phyloP scores from a whole-genome alignment of 129 eudicot species.

The Ambrosia trifida region DNA sequence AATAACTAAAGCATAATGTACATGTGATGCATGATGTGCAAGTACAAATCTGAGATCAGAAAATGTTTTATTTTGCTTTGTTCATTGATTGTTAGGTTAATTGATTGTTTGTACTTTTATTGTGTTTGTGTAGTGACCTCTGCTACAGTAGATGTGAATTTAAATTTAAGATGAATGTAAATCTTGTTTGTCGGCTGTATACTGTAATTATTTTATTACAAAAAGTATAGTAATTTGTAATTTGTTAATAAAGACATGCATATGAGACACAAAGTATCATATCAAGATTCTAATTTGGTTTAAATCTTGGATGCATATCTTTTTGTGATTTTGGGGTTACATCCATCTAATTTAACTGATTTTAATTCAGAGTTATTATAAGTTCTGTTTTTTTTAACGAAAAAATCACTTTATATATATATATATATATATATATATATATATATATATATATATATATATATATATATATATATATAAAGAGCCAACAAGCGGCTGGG shows the following conservation, averaged over 20 bases:
- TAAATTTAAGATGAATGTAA: slow-evolving; percentile 11
- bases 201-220: background rate
- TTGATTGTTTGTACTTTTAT: slow-evolving; percentile 25
- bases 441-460: too few species aligned
- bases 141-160: slow-evolving; percentile 15
- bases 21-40: slow-evolving; percentile 5
- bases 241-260: background rate
- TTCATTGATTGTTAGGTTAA: slow-evolving; percentile 17
- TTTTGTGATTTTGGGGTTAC: background rate
- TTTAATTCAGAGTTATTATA: background rate
- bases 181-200: background rate
- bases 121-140: slow-evolving; percentile 24
- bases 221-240: background rate
- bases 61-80: background rate
- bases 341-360: background rate
- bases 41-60: slow-evolving; percentile 8
- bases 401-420: too few species aligned
- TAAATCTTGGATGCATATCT: slow-evolving; percentile 3
- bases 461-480: too few species aligned
- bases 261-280: background rate
- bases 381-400: too few species aligned
- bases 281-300: background rate
- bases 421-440: too few species aligned
- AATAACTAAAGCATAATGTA: background rate
- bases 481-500: too few species aligned